Conservation (phyloP, 352 stramenopile species). For the Phytophthora fragariae region DNA sequence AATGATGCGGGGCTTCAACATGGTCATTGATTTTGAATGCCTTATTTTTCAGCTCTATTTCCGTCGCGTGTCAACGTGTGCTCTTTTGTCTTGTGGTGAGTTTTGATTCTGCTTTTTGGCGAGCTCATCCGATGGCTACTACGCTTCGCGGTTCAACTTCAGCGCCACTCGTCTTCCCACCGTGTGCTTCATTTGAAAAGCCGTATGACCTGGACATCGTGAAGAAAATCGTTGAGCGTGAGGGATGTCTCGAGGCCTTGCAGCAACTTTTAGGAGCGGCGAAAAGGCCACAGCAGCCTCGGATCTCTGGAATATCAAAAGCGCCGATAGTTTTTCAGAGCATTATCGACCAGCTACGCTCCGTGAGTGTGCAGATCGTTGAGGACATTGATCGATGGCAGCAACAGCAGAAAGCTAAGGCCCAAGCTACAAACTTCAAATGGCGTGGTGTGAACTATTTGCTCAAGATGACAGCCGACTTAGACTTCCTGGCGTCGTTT, state of each 20-base stretch:
- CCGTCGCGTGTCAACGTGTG: not conserved
- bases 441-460: conserved; percentile 85
- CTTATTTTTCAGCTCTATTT: conserved; percentile 18
- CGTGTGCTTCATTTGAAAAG: conserved; percentile 46
- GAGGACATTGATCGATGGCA: conserved; percentile 76
- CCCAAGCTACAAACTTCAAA: conserved; percentile 53
- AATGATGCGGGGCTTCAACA: no score
- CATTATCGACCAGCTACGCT: conserved; percentile 68
- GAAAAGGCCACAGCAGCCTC: conserved; percentile 27
- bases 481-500: conserved; percentile 60
- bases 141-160: conserved; percentile 1
- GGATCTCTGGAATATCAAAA: conserved; percentile 32
- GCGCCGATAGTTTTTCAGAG: conserved; percentile 72
- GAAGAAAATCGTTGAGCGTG: conserved; percentile 82
- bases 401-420: conserved; percentile 28
- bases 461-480: conserved; percentile 77
- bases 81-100: no score
- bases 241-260: conserved; percentile 81
- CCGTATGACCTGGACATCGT: conserved; percentile 68
- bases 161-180: conserved; percentile 36
- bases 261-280: conserved; percentile 55
- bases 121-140: conserved; percentile 11
- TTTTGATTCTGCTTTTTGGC: not conserved
- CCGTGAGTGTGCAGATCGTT: conserved; percentile 70
- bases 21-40: not conserved